A percentile compares a stretch with the other conserved stretches of the same genome.
phyloP scores from a whole-genome alignment of 148 eudicot genomes.

The Simmondsia chinensis region DNA sequence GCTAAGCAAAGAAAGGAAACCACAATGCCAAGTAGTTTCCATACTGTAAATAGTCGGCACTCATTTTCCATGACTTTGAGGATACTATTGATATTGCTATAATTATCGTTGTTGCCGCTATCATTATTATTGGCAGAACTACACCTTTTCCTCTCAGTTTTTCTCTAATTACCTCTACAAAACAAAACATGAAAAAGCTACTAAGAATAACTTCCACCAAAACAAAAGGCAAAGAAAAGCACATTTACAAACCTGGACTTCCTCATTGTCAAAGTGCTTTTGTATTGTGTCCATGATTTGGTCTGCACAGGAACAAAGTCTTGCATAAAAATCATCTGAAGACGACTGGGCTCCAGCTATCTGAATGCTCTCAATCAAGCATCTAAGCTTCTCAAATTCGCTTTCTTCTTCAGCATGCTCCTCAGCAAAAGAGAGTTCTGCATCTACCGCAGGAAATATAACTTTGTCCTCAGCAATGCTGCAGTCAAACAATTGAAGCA shows the following conservation, averaged over 20 bases:
- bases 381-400: conserved; percentile 79
- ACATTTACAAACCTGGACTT: conserved; percentile 71
- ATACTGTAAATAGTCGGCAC: too few relatives aligned
- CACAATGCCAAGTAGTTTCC: too few relatives aligned
- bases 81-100: too few relatives aligned
- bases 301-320: conserved; percentile 73
- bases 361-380: conserved; percentile 78
- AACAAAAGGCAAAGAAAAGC: too few relatives aligned
- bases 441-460: conserved; percentile 95
- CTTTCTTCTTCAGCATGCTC: conserved; percentile 98
- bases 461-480: conserved; percentile 98
- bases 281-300: conserved; percentile 80
- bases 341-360: conserved; percentile 67
- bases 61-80: too few relatives aligned
- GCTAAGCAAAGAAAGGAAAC: too few relatives aligned
- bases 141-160: too few relatives aligned
- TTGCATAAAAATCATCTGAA: conserved; percentile 61
- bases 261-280: conserved; percentile 82
- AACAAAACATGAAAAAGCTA: too few relatives aligned
- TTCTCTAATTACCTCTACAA: too few relatives aligned
- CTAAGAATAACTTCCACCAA: too few relatives aligned
- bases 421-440: conserved; percentile 75
- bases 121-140: too few relatives aligned
- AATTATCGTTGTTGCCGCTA: too few relatives aligned
- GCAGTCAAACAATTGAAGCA: conserved; percentile 29